Evolutionary conservation across 441 rosid genomes (phyloP), one percentile per base, ranked within the genome.

Genomic region (Pelargonium myrrhifolium): DNA sequence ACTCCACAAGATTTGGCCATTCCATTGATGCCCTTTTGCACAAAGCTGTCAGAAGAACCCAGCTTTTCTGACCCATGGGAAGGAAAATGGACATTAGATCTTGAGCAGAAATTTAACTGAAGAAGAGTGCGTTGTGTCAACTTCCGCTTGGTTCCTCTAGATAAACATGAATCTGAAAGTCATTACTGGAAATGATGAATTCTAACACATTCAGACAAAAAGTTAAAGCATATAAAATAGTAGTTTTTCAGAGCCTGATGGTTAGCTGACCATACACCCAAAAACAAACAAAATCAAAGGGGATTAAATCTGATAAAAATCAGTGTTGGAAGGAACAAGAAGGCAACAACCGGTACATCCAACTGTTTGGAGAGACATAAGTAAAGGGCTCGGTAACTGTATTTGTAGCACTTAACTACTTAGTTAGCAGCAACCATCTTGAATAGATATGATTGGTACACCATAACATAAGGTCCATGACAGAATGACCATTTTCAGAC

Each of bases 41-140:
- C 71, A 22, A 70, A 53, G 75, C 26, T 58, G 37, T 61, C 37
- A 17, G n/a, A 42, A 35, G 66, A 56, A 76, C 42, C 59, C 53
- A 60, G 58, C 49, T 45, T 64, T 11, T 82, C 77, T 9, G 67
- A 35, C 69, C 72, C 78, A 64, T 51, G 51, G 0, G 80, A 68
- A 37, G 22, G 70, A 60, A 17, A 51, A 17, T 66, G 62, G 42
- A 63, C 67, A 45, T 76, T 79, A 14, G 84, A 51, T 9, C 45
- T 76, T 15, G 89, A 80, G 72, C 71, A 76, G 65, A 88, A 80
- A 70, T 73, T 81, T 67, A 85, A 77, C 64, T 93, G 88, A 62
- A 84, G 81, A 74, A 93, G 94, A 21, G 98, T 93, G 66, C 84
- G 79, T 63, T 93, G 98, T 56, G 89, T 83, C 74, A 86, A 72